A percentile compares a stretch with the other conserved stretches of the same genome.
These are phyloP conservation scores for Solanum appendiculatum DNA, from an alignment of 257 asterid species.

Conservation along the genomic window DNA sequence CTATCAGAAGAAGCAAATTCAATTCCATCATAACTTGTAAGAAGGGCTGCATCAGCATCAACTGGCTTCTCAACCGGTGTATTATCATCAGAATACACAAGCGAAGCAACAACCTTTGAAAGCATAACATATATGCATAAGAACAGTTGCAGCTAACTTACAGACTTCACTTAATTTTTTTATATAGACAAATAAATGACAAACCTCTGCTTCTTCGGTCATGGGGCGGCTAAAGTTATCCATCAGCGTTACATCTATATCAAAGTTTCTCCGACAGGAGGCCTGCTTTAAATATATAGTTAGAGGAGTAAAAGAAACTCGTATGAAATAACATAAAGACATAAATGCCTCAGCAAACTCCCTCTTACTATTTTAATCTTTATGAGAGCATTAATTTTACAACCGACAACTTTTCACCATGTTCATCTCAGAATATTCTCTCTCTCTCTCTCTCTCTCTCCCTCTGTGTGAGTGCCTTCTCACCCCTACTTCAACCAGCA, in stretches of 20 bases:
- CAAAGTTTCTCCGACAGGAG: conserved; percentile 76
- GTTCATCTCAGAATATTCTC: background rate
- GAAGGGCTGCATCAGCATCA: conserved; percentile 78
- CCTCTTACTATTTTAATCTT: background rate
- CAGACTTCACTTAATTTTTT: background rate
- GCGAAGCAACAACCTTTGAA: conserved; percentile 73
- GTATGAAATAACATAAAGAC: background rate
- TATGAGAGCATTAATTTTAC: background rate
- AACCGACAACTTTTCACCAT: background rate
- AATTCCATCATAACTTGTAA: conserved; percentile 51
- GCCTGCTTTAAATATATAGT: conserved; percentile 42
- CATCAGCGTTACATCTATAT: conserved; percentile 59
- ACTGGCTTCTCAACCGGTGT: conserved; percentile 55
- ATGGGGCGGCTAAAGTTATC: conserved; percentile 48
- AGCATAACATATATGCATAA: conserved; percentile 1
- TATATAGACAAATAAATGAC: background rate
- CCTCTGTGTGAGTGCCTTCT: background rate
- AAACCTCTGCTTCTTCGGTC: conserved; percentile 67
- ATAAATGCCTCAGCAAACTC: background rate
- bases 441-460: background rate
- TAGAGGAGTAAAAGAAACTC: background rate
- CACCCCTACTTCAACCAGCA: background rate
- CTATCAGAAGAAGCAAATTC: conserved; percentile 58
- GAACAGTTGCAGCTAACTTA: background rate
- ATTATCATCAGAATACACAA: conserved; percentile 55